These are phyloP conservation scores for Abortiporus biennis DNA, from an alignment of 1,284 basidiomycete genomes.

Conservation along the genomic window DNA sequence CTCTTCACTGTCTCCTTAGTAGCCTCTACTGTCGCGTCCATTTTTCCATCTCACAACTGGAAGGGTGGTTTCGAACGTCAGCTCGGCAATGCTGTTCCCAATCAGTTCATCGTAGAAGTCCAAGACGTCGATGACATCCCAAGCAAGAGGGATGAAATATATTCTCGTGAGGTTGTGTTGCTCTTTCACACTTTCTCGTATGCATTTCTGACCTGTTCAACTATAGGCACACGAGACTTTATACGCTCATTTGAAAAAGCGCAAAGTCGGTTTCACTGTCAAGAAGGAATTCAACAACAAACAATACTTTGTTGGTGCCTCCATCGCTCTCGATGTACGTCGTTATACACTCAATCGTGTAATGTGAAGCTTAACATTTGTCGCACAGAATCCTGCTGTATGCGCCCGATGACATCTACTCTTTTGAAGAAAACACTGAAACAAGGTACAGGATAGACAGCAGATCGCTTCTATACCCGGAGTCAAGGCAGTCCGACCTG, in stretches of 20 bases:
- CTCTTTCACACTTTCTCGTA: too few species aligned
- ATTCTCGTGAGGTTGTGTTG: too few species aligned
- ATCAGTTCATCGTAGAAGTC: conserved; percentile 49
- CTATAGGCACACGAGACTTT: conserved; percentile 30
- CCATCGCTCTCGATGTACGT: conserved; percentile 29
- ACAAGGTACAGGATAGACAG: conserved; percentile 18
- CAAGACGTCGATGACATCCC: conserved; percentile 31
- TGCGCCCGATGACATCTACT: too few species aligned
- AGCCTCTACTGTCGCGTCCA: conserved; percentile 5
- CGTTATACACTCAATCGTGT: too few species aligned
- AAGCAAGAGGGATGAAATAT: conserved; percentile 30
- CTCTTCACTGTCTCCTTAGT: background rate
- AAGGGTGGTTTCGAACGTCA: conserved; percentile 26
- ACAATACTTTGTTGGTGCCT: conserved; percentile 39
- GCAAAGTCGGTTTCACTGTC: conserved; percentile 31
- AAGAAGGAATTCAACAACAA: conserved; percentile 33
- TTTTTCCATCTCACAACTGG: conserved; percentile 27
- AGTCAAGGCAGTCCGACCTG: conserved; percentile 25
- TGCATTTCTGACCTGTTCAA: too few species aligned
- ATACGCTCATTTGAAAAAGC: conserved; percentile 29
- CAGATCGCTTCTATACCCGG: conserved; percentile 20
- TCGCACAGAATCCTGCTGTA: too few species aligned
- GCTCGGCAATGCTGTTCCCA: conserved; percentile 31
- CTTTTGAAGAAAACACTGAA: too few species aligned
- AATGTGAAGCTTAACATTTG: too few species aligned